Base-by-base conservation (phyloP, 2,329 filamentous ascomycete species). In the Ophiostoma sp. region DNA sequence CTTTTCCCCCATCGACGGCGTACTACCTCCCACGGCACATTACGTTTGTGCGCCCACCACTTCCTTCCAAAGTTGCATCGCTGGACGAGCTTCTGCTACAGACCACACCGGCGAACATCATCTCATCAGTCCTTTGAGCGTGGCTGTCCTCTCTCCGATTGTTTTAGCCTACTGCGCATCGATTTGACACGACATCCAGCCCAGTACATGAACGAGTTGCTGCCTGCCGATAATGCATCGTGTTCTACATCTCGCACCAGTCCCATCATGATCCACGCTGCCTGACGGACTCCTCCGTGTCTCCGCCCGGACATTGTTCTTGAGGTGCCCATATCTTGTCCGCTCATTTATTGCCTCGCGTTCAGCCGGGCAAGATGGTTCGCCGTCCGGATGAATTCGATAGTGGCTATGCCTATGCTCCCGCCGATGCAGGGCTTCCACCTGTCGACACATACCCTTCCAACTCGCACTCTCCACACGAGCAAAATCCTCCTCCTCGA, bases 361-460 rank as follows among this genome's bases (percentile, higher is more conserved):
- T 66, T 39, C 28, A 50, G 22, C 31, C 33, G 31, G 31, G 31
- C 57, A 68, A 25, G 55, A 74, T 74, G 73, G 59, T 70, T 28
- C 36, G 82, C 83, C 63, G 80, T 81, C 50, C 77, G 78, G 73
- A 78, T 39, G 72, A 73, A 12, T 12, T 52, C 59, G 73, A 72
- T 12, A 25, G 55, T 15, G 63, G 73, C 52, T 74, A 72, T 55
- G 73, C 69, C 66, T 71, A 63, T 28, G 31, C 55, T 22, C 50
- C 72, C 3, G 31, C 31, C 28, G 59, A 64, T 57, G 19, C 50
- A 19, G 36, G 8, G 48, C 25, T 39, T 50, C 50, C 59, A 31
- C 68, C 31, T 1, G 11, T 59, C 15, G 50, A 52, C 39, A 12
- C 52, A 6, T 63, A 15, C 9, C 55, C 59, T 15, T 17, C 55